A percentile compares a stretch with the other conserved stretches of the same genome.
Conservation (phyloP, 2,329 filamentous ascomycete genomes). For the Neofusicoccum cordaticola region DNA sequence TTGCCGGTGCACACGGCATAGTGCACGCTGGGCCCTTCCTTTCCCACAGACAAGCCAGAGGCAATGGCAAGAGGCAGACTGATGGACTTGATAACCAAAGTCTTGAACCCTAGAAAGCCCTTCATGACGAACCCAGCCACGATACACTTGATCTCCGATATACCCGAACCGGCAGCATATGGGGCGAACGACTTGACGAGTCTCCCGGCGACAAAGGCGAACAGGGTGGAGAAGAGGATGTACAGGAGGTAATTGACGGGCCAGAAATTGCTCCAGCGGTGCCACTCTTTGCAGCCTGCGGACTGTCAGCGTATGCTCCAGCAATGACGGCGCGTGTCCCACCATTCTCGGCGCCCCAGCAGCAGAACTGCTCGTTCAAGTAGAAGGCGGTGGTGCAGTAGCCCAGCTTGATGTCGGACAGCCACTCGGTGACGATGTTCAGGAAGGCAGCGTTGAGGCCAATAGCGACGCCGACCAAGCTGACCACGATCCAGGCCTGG, state of each 20-base stretch:
- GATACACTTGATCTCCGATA: slow-evolving; percentile 99
- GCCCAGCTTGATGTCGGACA: slow-evolving; percentile 93
- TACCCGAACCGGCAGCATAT: slow-evolving; percentile 93
- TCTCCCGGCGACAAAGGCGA: slow-evolving; percentile 77
- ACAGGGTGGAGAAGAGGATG: slow-evolving; percentile 76
- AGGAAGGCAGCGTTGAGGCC: slow-evolving; percentile 89
- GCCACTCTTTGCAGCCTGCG: slow-evolving; percentile 80
- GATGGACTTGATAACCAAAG: slow-evolving; percentile 89
- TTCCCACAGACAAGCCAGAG: slow-evolving; percentile 90
- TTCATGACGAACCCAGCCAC: slow-evolving; percentile 99
- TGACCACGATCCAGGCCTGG: slow-evolving; percentile 97
- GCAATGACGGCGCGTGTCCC: slow-evolving; percentile 21
- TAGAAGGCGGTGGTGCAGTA: slow-evolving; percentile 95
- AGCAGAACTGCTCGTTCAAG: slow-evolving; percentile 95
- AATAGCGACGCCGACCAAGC: slow-evolving; percentile 86
- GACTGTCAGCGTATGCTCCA: neutral
- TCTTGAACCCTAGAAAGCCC: slow-evolving; percentile 89
- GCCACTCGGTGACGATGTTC: slow-evolving; percentile 95
- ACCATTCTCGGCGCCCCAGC: slow-evolving; percentile 91
- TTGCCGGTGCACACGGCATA: slow-evolving; percentile 98
- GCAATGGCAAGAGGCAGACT: slow-evolving; percentile 88
- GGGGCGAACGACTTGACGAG: slow-evolving; percentile 90
- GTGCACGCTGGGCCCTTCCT: slow-evolving; percentile 97
- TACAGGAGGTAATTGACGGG: slow-evolving; percentile 85
- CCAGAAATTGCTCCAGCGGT: slow-evolving; percentile 76